Percentiles rank a stretch among this genome's conserved stretches.
These are phyloP conservation scores for Yamadazyma insecticola DNA, from an alignment of 805 yeast species.

Conservation along the genomic window DNA sequence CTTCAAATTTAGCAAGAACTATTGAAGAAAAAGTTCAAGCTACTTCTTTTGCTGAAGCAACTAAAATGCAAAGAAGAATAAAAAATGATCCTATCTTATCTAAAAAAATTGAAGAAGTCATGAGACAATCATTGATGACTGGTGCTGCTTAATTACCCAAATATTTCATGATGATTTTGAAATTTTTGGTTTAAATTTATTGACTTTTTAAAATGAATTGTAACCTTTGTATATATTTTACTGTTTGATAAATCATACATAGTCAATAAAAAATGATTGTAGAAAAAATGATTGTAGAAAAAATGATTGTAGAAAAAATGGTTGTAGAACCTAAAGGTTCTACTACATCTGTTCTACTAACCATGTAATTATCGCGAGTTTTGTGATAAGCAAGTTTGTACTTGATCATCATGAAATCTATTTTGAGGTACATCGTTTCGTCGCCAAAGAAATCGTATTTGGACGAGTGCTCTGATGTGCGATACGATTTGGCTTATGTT, in stretches of 20 bases:
- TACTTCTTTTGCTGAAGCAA: conserved; percentile 86
- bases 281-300: no score
- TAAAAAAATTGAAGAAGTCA: conserved; percentile 57
- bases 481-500: conserved; percentile 64
- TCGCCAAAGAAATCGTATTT: conserved; percentile 7
- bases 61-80: conserved; percentile 81
- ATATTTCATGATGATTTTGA: no score
- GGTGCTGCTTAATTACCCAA: no score
- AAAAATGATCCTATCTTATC: conserved; percentile 63
- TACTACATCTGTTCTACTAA: no score
- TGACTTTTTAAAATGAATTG: no score
- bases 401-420: conserved; percentile 11
- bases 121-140: conserved; percentile 28
- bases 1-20: conserved; percentile 77
- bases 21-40: conserved; percentile 87
- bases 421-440: conserved; percentile 14
- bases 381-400: conserved; percentile 1
- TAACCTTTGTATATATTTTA: no score
- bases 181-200: no score
- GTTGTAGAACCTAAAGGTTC: no score
- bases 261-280: no score
- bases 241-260: no score
- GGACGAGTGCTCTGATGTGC: conserved; percentile 5
- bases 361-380: no score
- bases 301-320: no score